Percentiles rank a stretch among this genome's conserved stretches.
phyloP scores from a whole-genome alignment of 108 stramenopile genomes.

The Conticribra guillardii region DNA sequence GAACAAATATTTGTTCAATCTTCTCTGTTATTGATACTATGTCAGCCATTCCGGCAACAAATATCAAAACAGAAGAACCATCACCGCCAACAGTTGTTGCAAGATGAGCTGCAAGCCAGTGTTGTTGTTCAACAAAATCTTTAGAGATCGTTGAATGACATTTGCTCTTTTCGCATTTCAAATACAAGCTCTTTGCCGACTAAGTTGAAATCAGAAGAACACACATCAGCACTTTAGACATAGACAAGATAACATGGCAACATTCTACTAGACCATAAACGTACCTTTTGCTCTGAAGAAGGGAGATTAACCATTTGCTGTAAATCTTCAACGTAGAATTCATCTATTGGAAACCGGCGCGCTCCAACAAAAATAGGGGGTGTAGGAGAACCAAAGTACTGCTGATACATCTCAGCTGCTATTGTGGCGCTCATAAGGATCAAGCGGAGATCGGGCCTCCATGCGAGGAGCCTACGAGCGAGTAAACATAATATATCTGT shows the following conservation, averaged over 20 bases:
- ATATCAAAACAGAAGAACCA: conserved; percentile 91
- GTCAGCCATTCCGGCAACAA: conserved; percentile 96
- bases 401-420: conserved; percentile 78
- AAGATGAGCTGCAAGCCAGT: conserved; percentile 52
- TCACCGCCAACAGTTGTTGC: conserved; percentile 60
- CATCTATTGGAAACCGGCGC: conserved; percentile 76
- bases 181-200: conserved; percentile 38
- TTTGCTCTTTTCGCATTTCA: conserved; percentile 45
- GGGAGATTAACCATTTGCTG: no score
- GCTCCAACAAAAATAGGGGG: conserved; percentile 83
- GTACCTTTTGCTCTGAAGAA: no score
- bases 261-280: no score
- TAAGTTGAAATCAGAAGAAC: no score
- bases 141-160: conserved; percentile 57
- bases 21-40: conserved; percentile 85
- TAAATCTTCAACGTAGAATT: conserved; percentile 86
- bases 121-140: conserved; percentile 49
- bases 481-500: conserved; percentile 84
- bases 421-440: conserved; percentile 95
- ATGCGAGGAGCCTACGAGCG: conserved; percentile 70
- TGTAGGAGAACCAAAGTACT: conserved; percentile 75
- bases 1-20: conserved; percentile 57
- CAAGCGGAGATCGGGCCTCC: conserved; percentile 72
- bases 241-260: no score
- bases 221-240: no score